Evolutionary conservation across 2,329 filamentous ascomycete genomes (phyloP), one percentile per base, ranked within the genome.

Genomic region (Aspergillus tamarii): DNA sequence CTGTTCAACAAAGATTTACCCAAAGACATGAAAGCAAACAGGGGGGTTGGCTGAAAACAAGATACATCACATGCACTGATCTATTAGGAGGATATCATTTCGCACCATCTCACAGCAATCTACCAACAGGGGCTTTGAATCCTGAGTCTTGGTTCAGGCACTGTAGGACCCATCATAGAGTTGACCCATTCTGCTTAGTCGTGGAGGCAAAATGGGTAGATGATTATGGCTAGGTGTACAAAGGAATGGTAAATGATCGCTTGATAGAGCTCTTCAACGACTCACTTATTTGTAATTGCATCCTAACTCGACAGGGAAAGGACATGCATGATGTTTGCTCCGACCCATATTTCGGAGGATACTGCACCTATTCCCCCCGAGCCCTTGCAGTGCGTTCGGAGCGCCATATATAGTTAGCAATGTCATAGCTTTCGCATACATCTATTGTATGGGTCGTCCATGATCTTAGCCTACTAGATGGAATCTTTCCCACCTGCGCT

Each of bases 21-120:
- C 21, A 50, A 12, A 34, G 26, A 26, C 21, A 41, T 23, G 11
- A 14, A 57, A 43, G 12, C 30, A 45, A 14, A 57, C 54, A 52
- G n/a, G 12, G 21, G 12, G 4, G 6, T 45, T n/a, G 57, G 46
- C 14, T 21, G 46, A 46, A 57, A 59, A 59, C n/a, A 21, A 34
- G 57, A 59, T 53, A 59, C 46, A 59, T 59, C 57, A 59, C 57
- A 46, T 36, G 30, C 32, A 19, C 14, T 39, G 43, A 26, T 59
- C n/a, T 26, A 41, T 36, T 21, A 32, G 55, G 4, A 9, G 55
- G 21, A n/a, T 57, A n/a, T 28, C 12, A 41, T 23, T 39, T 19
- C 26, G 7, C 5, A 41, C 12, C 21, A 21, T 10, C 10, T n/a
- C 21, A 39, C 1, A 39, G 36, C 6, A 8, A 39, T 19, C 36